Base-by-base conservation (phyloP, 208 protist species). In the Trypanosoma grayi region DNA sequence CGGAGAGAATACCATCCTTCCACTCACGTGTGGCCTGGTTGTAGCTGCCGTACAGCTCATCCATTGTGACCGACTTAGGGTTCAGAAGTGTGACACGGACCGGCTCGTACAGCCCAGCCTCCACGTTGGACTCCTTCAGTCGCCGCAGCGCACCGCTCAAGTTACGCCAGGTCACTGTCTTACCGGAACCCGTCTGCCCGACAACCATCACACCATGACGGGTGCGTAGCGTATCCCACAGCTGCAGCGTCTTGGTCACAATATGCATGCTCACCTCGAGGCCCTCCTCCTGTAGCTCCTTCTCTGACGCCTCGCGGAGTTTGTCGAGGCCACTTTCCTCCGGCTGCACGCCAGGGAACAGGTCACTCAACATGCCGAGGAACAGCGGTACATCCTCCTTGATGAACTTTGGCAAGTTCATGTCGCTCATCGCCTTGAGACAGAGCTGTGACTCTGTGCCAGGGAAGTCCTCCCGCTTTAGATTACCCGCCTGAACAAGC, bases 171-270 rank as follows among this genome's bases (percentile, higher is more conserved):
- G 83, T 90, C 14, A 93, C 91, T 4, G 97, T 97, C 79, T 99
- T 99, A 52, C 94, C 97, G 14, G 83, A 84, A 3, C 93, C 92
- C 24, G 97, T 97, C 40, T 76, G 79, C 39, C 98, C 98, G 33
- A 99, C 97, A 48, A 98, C 75, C 97, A 99, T 99, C 33, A 99
- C 97, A 33, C 97, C 97, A 75, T 99, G 98, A 18, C 98, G 90
- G 0, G 94, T 98, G 40, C 81, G 65, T 70, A 98, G 85, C 2
- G 96, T 98, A 73, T 99, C 96, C 83, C 97, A 98, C 11, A 99
- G 75, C 67, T 99, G 97, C 36, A 98, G 52, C 16, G 80, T 79
- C 78, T 99, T 99, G 27, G 68, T 85, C 22, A 98, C 64, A 44
- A 97, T 83, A 66, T 97, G 85, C 45, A 67, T 69, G 60, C 85